Base-by-base conservation (phyloP, 2,329 filamentous ascomycete species). In the Amylocarpus encephaloides region DNA sequence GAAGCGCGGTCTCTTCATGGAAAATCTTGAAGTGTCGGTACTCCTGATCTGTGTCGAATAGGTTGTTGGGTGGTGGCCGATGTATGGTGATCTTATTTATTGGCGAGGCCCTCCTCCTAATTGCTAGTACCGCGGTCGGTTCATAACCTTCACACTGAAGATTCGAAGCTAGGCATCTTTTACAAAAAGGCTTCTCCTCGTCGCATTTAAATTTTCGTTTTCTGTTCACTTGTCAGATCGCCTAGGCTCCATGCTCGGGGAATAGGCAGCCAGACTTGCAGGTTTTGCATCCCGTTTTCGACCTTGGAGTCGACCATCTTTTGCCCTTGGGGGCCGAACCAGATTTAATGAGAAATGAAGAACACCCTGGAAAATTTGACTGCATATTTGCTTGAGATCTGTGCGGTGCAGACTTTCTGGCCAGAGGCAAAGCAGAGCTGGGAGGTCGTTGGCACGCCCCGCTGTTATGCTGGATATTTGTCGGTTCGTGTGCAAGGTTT, bases 21-120 rank as follows among this genome's bases (percentile, higher is more conserved):
- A 53, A 56, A 13, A 44, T 44, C 42, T 58, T 53, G 43, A 58
- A 58, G 35, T 51, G 51, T 19, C 39, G 43, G 13, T 48, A 50
- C 43, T 58, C 55, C 34, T 49, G 12, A 34, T 46, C 49, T 26
- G 53, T 54, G 22, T 36, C 13, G 34, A 54, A 53, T 4, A 26
- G 40, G 11, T 43, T 43, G 38, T n/a, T 15, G 6, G 10, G 10
- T 11, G 38, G 38, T 5, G 38, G 38, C 10, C 13, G 38, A 11
- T 40, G n/a, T 11, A 40, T 11, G n/a, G 16, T 19, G 13, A 40
- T 5, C 10, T 16, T 11, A 19, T 40, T 40, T 19, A 18, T 15
- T 16, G 38, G 38, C 10, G n/a, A 11, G 5, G n/a, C 5, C 16
- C 18, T 40, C 16, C 38, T 40, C 5, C 13, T 11, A 2, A 19